phyloP scores from a whole-genome alignment of 2,329 filamentous ascomycete species.

The Fusarium sp. region DNA sequence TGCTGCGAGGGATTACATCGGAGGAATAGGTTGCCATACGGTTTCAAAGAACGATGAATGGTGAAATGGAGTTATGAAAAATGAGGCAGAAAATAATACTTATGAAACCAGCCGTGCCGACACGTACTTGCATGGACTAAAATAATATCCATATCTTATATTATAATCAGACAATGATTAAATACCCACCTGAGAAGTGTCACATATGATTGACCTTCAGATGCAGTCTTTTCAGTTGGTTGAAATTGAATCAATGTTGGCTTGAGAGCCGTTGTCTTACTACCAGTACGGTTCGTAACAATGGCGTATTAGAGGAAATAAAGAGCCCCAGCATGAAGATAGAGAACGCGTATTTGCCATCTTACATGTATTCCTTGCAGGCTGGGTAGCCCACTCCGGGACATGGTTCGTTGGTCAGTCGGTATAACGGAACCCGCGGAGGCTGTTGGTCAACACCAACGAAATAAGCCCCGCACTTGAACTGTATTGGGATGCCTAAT shows the following conservation, averaged over 20 bases:
- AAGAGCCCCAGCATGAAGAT: rapidly evolving
- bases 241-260: too few species aligned
- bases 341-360: background rate
- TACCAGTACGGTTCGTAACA: background rate
- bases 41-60: slow-evolving; percentile 42
- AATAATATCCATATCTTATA: rapidly evolving
- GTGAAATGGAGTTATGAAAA: background rate
- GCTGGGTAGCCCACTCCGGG: background rate
- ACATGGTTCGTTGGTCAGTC: background rate
- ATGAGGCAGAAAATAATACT: background rate
- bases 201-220: too few species aligned
- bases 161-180: rapidly evolving
- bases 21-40: slow-evolving; percentile 47
- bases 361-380: background rate
- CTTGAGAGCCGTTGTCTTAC: rapidly evolving
- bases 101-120: rapidly evolving
- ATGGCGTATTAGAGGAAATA: rapidly evolving
- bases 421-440: background rate
- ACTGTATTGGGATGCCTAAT: rapidly evolving
- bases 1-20: slow-evolving; percentile 47
- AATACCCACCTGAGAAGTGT: background rate
- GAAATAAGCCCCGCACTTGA: background rate
- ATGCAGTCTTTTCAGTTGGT: too few species aligned
- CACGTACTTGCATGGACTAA: rapidly evolving
- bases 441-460: background rate